phyloP scores from a whole-genome alignment of 306 rosid species.

The Quillaja saponaria region DNA sequence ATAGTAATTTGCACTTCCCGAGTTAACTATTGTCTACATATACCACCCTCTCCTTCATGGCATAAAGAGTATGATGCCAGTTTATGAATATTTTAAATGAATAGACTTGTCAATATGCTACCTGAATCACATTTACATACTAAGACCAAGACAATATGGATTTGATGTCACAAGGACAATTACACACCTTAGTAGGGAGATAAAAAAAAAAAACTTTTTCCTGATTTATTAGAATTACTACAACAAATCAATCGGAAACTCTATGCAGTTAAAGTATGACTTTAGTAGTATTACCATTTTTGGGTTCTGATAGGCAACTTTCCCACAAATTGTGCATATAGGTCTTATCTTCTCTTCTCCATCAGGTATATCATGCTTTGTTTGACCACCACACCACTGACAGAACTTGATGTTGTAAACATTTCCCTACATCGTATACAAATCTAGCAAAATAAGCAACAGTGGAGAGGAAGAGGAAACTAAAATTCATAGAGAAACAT shows the following conservation, averaged over 20 bases:
- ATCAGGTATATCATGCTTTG: slow-evolving; percentile 71
- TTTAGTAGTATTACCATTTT: slow-evolving; percentile 63
- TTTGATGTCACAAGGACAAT: no score
- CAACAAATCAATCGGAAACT: slow-evolving; percentile 29
- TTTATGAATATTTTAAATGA: no score
- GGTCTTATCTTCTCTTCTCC: slow-evolving; percentile 83
- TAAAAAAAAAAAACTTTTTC: no score
- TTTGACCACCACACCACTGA: slow-evolving; percentile 78
- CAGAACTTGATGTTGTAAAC: slow-evolving; percentile 63
- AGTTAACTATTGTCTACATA: no score
- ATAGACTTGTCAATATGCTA: no score
- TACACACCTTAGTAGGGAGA: no score
- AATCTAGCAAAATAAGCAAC: slow-evolving; percentile 15
- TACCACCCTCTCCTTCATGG: no score
- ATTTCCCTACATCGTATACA: slow-evolving; percentile 47
- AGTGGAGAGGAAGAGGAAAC: neutral
- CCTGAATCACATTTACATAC: no score
- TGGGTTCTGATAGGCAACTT: slow-evolving; percentile 83
- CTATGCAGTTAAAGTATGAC: neutral
- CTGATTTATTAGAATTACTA: no score
- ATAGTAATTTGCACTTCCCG: no score
- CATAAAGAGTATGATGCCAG: no score
- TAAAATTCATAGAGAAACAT: neutral
- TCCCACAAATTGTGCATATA: slow-evolving; percentile 79
- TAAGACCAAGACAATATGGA: no score